Evolutionary conservation across 148 eudicot species (phyloP), one percentile per base, ranked within the genome.

Genomic region (Rhododendron kiyosumense): DNA sequence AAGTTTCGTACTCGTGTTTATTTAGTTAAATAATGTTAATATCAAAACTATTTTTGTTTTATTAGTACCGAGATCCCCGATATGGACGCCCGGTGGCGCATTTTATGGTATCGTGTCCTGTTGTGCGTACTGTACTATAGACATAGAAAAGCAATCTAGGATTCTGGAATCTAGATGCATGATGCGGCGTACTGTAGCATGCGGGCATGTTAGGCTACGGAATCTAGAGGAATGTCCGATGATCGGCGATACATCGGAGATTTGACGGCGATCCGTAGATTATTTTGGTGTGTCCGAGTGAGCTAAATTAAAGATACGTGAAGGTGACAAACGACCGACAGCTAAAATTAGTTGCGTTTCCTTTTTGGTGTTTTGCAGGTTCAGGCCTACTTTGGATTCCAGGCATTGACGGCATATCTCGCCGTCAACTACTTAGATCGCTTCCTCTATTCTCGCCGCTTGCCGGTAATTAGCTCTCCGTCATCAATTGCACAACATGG

Each of bases 381-480:
- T 48, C 93, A 91, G 59, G 82, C 90, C 81, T 89, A 88, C 85
- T 92, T 92, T 85, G 95, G 97, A n/a, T 96, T 96, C 71, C 91
- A 93, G 85, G 93, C 99, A 22, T 81, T 89, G 88, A 96, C 99
- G 86, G 97, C 94, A 85, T 95, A 94, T 84, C 96, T 96, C 52
- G 87, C 98, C 86, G 94, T 94, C 79, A 96, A 91, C 90, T 96
- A 96, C 87, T 87, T 94, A 9, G 96, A 96, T 81, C 98, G 99
- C 48, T 93, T 94, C 89, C 92, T 96, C 13, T 89, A 90, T 75
- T 90, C 90, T 41, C 95, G 89, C 85, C 89, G 88, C 34, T 84
- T 92, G 84, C 98, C 99, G 92, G 99, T 96, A 87, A 90, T 75
- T 88, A 36, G 78, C 67, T 84, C 80, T 79, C 87, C 83, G 36